Base-by-base conservation (phyloP, 208 protist genomes). In the Tetramitus jugosus region DNA sequence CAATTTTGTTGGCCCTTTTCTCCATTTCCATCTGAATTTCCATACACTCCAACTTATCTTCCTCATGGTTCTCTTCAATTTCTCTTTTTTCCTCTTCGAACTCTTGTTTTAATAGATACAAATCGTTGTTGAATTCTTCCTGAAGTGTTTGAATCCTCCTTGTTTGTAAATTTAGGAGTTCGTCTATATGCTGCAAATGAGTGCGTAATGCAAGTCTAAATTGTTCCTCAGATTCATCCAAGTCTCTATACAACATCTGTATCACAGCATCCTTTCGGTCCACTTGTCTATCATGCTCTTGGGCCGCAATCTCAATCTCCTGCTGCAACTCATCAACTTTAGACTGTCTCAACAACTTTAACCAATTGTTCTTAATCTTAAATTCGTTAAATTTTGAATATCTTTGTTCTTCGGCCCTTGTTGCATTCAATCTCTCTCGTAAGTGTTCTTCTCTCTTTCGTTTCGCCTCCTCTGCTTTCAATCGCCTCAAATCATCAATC, bases 241-340 rank as follows among this genome's bases (percentile, higher is more conserved):
- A 79, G 64, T 97, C 91, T 1, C 80, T 56, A 40, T 92, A 89
- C 14, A 97, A 88, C 79, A 92, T 88, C 60, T 91, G 79, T 69
- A 96, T 91, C 10, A 93, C 85, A 10, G 92, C 89, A 69, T 96
- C 91, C 80, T 97, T 96, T 39, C 93, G 84, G 82, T 97, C 95
- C 26, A 97, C 87, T 37, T 89, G 84, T 35, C 87, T 78, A 76
- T 96, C 92, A 76, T 96, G 95, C 20, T 83, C 84, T n/a, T 94
- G 89, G 2, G 87, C 84, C 33, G 94, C 62, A 33, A 95, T 85
- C 72, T 95, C 92, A 64, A 97, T 91, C 49, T 92, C 88, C 1
- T 91, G 80, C 0, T 91, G 79, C 0, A 98, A 87, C 76, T 96
- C 92, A 75, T 92, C 86, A 45, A 93, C 89, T 84, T 97, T 97